These are phyloP conservation scores for Bipolaris sorokiniana DNA, from an alignment of 2,329 filamentous ascomycete genomes.

Conservation along the genomic window DNA sequence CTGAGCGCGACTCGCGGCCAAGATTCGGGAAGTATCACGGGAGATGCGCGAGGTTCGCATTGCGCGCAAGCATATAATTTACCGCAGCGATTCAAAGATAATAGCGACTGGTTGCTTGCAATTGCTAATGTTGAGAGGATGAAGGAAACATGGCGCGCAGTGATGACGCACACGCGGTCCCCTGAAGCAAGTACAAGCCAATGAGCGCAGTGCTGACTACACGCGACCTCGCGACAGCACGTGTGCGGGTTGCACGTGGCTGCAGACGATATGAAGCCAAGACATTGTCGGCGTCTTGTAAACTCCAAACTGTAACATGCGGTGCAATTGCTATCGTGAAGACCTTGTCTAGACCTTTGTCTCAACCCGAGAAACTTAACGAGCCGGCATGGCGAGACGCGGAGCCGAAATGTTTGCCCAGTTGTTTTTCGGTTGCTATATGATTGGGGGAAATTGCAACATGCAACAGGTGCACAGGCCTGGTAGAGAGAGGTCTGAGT, in stretches of 20 bases:
- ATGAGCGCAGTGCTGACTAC: not conserved
- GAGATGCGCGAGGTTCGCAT: conserved; percentile 50
- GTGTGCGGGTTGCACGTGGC: not conserved
- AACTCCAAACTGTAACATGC: no score
- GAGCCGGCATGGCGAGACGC: no score
- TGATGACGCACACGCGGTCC: conserved; percentile 4
- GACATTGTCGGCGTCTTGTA: not conserved
- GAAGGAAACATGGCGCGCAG: not conserved
- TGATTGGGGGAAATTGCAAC: no score
- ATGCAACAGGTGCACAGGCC: no score
- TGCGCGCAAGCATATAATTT: not conserved
- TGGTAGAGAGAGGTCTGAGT: no score
- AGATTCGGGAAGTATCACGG: conserved; percentile 44
- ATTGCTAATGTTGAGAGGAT: not conserved
- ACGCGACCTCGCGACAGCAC: conserved; percentile 4
- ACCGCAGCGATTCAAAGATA: not conserved
- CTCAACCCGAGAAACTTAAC: no score
- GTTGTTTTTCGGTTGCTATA: no score
- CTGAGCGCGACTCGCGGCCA: conserved; percentile 37
- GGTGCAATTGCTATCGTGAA: no score
- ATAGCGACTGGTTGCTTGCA: not conserved
- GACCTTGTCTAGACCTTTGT: no score
- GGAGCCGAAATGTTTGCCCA: no score
- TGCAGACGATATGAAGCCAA: not conserved
- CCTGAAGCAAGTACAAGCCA: not conserved